Evolutionary conservation across 139 green algal species (phyloP), one percentile per base, ranked within the genome.

Genomic region (Ettlia oleoabundans): DNA sequence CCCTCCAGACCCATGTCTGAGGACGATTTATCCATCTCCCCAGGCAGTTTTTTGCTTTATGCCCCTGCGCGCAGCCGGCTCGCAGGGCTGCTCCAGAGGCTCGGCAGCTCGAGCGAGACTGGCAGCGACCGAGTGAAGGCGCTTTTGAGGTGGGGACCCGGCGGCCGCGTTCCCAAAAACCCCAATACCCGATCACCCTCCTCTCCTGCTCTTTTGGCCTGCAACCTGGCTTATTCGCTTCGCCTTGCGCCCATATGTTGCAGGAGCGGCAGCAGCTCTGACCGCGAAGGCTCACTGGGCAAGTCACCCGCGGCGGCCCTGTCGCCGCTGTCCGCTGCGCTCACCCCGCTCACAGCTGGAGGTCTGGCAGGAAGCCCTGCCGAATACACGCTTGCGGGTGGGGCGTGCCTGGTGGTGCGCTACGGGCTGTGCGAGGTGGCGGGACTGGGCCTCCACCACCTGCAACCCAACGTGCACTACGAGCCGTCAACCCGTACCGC

Each of bases 391-490:
- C 38, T 85, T 24, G 83, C 69, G 30, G 55, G 51, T 18, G 84
- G 78, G 13, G 63, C 78, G 28, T 51, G 38, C 35, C 51, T 80
- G 70, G 62, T 88, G 21, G 84, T 86, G 61, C 40, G 62, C 47
- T 81, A 52, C 40, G 83, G 83, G 18, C 66, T 87, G 40, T 84
- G 76, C 51, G 76, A 87, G 43, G 83, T 80, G 0, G 83, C 81
- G 22, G 78, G 78, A 26, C 72, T 79, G 42, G 82, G 83, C 28
- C 73, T 90, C 32, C 82, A 83, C 62, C 76, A 87, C 47, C 67
- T 86, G 32, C 58, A 86, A 40, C 86, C 86, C 13, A 85, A 82
- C 66, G 80, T 91, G 35, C 84, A 85, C 82, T 72, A 85, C 51
- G 74, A 90, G 53, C 71, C 81, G n/a, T 61, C 71, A 33, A 84